A percentile compares a stretch with the other conserved stretches of the same genome.
Conservation (phyloP, 2,329 filamentous ascomycete genomes). For the Chaetomiaceae sp. region DNA sequence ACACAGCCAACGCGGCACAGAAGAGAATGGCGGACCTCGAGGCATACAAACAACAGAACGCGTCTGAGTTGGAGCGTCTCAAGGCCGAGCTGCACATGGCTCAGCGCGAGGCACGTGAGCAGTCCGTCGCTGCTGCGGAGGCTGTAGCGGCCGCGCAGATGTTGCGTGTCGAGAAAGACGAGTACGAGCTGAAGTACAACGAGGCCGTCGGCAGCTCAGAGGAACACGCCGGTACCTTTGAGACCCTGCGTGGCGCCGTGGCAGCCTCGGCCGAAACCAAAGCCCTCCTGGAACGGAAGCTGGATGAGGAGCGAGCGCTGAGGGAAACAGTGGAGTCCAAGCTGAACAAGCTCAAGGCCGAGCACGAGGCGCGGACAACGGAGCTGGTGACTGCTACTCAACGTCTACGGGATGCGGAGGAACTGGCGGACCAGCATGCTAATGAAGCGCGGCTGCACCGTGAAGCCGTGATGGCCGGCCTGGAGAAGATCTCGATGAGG, state of each 20-base stretch:
- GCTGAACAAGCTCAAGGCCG: slow-evolving; percentile 66
- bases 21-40: slow-evolving; percentile 80
- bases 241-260: slow-evolving; percentile 70
- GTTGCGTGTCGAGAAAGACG: slow-evolving; percentile 78
- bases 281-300: slow-evolving; percentile 67
- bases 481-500: slow-evolving; percentile 64
- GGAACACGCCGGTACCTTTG: slow-evolving; percentile 65
- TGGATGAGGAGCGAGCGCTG: slow-evolving; percentile 74
- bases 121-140: slow-evolving; percentile 70
- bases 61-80: slow-evolving; percentile 77
- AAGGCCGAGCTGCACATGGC: slow-evolving; percentile 77
- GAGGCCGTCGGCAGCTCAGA: slow-evolving; percentile 60
- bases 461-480: slow-evolving; percentile 71
- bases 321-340: slow-evolving; percentile 72
- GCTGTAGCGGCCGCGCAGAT: slow-evolving; percentile 68
- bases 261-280: slow-evolving; percentile 73
- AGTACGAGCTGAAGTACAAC: slow-evolving; percentile 62
- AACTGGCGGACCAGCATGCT: slow-evolving; percentile 79
- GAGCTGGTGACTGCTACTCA: slow-evolving; percentile 72
- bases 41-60: slow-evolving; percentile 72
- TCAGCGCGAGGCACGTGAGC: slow-evolving; percentile 72
- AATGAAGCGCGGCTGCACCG: slow-evolving; percentile 82
- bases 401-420: slow-evolving; percentile 76
- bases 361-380: slow-evolving; percentile 72
- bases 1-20: slow-evolving; percentile 75